Evolutionary conservation across 306 rosid species (phyloP).

Genomic region (Lathyrus sativus): DNA sequence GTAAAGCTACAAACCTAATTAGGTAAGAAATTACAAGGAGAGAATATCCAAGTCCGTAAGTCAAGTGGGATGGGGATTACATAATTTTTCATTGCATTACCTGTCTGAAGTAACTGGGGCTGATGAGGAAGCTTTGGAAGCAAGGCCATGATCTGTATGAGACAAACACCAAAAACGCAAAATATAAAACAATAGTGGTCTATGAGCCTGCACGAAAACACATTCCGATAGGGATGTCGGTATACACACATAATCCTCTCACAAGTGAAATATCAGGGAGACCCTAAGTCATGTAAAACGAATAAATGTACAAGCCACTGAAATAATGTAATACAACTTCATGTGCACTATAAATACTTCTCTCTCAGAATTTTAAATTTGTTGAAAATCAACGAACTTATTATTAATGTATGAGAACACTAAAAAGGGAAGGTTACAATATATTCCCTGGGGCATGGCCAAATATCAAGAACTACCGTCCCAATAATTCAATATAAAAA

Average conservation of each 20-base stretch:
- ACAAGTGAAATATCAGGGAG: constrained; percentile 2
- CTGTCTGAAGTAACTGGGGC: constrained; percentile 96
- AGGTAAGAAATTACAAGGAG: constrained; percentile 33
- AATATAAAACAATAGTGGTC: constrained; percentile 9
- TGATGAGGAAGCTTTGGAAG: constrained; percentile 86
- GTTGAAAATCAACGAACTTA: constrained; percentile 11
- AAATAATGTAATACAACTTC: neutral
- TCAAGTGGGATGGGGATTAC: constrained; percentile 18
- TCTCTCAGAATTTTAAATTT: constrained; percentile 22
- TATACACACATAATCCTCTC: constrained; percentile 3
- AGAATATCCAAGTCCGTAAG: constrained; percentile 25
- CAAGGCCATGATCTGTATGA: constrained; percentile 71
- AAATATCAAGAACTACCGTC: constrained; percentile 27
- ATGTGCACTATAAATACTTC: neutral
- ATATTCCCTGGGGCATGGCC: constrained; percentile 1
- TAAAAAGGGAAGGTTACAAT: constrained; percentile 4
- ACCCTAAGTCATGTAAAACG: constrained; percentile 13
- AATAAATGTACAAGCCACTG: constrained; percentile 5
- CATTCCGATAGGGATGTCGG: neutral
- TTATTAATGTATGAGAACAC: constrained; percentile 12
- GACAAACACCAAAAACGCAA: constrained; percentile 26
- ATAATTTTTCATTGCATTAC: constrained; percentile 43
- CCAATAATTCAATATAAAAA: constrained; percentile 9
- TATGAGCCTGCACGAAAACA: neutral
- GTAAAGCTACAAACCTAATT: constrained; percentile 18